Evolutionary conservation across 2,329 filamentous ascomycete genomes (phyloP).

Genomic region (Fusarium bulbicola): DNA sequence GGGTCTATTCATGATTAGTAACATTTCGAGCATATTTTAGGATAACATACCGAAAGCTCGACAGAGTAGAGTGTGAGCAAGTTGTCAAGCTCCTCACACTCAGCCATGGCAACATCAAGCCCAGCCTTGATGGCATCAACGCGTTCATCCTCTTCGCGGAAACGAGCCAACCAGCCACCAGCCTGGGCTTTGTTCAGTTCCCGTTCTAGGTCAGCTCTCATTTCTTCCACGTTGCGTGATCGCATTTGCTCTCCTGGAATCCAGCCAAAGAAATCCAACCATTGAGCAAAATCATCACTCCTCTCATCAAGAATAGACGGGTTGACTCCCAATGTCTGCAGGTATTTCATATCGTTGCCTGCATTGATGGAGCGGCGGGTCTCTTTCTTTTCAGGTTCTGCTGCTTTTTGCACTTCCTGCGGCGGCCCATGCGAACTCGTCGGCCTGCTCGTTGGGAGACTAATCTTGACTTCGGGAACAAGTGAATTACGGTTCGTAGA

Average conservation of each 20-base stretch:
- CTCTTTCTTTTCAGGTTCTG: slow-evolving; percentile 52
- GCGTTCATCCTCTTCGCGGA: slow-evolving; percentile 87
- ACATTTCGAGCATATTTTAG: neutral
- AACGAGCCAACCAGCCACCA: slow-evolving; percentile 87
- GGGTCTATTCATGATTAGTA: slow-evolving; percentile 65
- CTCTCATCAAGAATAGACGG: slow-evolving; percentile 77
- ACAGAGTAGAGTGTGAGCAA: slow-evolving; percentile 93
- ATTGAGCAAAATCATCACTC: slow-evolving; percentile 81
- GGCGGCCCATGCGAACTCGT: slow-evolving; percentile 51
- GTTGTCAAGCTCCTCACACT: slow-evolving; percentile 96
- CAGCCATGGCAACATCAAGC: slow-evolving; percentile 88
- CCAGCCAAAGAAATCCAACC: slow-evolving; percentile 90
- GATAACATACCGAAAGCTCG: slow-evolving; percentile 79
- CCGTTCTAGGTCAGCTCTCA: slow-evolving; percentile 84
- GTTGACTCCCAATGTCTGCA: slow-evolving; percentile 81
- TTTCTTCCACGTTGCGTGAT: slow-evolving; percentile 77
- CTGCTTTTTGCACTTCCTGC: slow-evolving; percentile 48
- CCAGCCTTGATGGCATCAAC: slow-evolving; percentile 86
- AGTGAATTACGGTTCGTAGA: slow-evolving; percentile 48
- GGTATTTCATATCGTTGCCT: slow-evolving; percentile 81
- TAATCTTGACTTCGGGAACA: slow-evolving; percentile 68
- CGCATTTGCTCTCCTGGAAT: slow-evolving; percentile 78
- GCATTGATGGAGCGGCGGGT: slow-evolving; percentile 69
- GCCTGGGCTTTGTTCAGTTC: slow-evolving; percentile 92
- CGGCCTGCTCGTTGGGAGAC: slow-evolving; percentile 56